A percentile compares a stretch with the other conserved stretches of the same genome.
Conservation (phyloP, 805 yeast species). For the Saccharomycopsis selenospora region DNA sequence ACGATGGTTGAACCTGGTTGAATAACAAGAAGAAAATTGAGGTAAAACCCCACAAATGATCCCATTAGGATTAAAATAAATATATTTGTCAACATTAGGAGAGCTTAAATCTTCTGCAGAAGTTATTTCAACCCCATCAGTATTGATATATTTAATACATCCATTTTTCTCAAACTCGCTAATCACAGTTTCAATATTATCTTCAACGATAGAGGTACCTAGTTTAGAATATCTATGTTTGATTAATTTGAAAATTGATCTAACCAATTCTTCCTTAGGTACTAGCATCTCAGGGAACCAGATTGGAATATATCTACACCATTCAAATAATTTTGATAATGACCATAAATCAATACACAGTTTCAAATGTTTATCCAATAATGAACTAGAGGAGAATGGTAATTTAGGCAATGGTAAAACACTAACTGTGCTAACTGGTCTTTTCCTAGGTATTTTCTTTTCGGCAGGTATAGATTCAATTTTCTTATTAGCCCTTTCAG, state of each 20-base stretch:
- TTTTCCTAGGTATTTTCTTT: not conserved
- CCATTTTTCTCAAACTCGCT: slow-evolving; percentile 35
- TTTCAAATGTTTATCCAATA: slow-evolving; percentile 42
- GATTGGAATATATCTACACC: slow-evolving; percentile 44
- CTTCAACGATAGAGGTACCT: slow-evolving; percentile 43
- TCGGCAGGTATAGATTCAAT: not conserved
- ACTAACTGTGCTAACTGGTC: not conserved
- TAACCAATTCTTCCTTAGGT: slow-evolving; percentile 45
- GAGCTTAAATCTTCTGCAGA: not conserved
- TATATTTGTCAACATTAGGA: slow-evolving; percentile 2
- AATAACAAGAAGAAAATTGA: slow-evolving; percentile 30
- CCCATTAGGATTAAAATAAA: slow-evolving; percentile 25
- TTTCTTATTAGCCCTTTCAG: not conserved
- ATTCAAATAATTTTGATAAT: slow-evolving; percentile 41
- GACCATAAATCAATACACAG: slow-evolving; percentile 42
- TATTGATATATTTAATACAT: slow-evolving; percentile 36
- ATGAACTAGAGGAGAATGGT: slow-evolving; percentile 46
- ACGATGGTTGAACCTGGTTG: slow-evolving; percentile 14
- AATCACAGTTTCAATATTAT: slow-evolving; percentile 43
- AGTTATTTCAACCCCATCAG: slow-evolving; percentile 22
- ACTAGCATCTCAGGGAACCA: slow-evolving; percentile 50
- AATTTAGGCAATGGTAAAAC: slow-evolving; percentile 43
- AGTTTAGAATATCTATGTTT: slow-evolving; percentile 44
- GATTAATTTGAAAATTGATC: slow-evolving; percentile 43
- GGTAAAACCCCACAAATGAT: slow-evolving; percentile 33